Evolutionary conservation across 257 asterid genomes (phyloP), one percentile per base, ranked within the genome.

Genomic region (Nicotiana tabacum): DNA sequence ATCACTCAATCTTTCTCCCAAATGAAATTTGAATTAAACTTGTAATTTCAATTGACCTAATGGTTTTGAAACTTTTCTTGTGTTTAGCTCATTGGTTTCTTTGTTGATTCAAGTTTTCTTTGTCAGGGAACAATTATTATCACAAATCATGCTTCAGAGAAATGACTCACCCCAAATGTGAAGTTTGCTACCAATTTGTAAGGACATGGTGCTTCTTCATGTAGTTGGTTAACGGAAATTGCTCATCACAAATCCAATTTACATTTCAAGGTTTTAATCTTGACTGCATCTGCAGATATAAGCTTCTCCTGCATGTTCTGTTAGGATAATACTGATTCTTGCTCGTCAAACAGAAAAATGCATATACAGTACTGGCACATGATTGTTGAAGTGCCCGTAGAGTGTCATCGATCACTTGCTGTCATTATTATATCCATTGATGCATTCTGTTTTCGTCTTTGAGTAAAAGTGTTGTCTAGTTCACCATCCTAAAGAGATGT

Each of bases 71-170:
- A 12, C 46, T 33, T 43, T 80, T 67, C 77, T 61, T 76, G n/a
- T 61, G 61, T 66, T 51, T 64, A 48, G 55, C 77, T 81, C 90
- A 90, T 87, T 81, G 82, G 80, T 88, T 88, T 83, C 89, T 88
- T 91, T 87, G 87, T 89, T 86, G 89, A 85, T 87, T 90, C 90
- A 90, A 95, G 99, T 96, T 94, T 92, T 96, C 98, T 82, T 91
- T 94, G 91, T 91, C 95, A 87, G 94, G 97, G 83, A 93, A 85
- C 67, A 90, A 92, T 67, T 70, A 95, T 15, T 96, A 92, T 88
- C 99, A 96, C 85, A 93, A 91, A 83, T 90, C 94, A 48, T 96
- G 99, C 91, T 96, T 96, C 94, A 94, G 92, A 86, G 98, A 94
- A 90, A 92, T 94, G 87, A 92, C 93, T 58, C 99, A 94, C 86